Base-by-base conservation (phyloP, 83 land plant genomes). In the Picea engelmannii region DNA sequence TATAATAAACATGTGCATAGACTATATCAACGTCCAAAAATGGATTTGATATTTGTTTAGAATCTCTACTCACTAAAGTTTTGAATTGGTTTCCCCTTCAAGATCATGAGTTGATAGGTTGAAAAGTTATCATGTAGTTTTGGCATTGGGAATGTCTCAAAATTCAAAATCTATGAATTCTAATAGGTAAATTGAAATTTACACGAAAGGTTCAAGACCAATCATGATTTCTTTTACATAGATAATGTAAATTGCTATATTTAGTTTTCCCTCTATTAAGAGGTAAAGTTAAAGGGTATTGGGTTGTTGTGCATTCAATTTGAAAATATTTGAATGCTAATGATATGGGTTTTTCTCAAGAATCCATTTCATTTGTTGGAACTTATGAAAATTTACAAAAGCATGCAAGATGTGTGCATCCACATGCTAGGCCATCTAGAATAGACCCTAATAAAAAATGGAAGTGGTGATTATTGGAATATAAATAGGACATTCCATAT, bases 381-480 rank as follows among this genome's bases (percentile, higher is more conserved):
- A 81, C 85, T 6, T 93, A 93, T 81, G 21, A 82, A 15, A 87
- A 93, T 70, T 85, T 93, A 17, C 83, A 94, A 63, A 91, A 85
- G 84, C 95, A 93, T 82, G 95, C 95, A 27, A 89, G 89, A 81
- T 24, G 35, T 2, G 90, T 80, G 27, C 94, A 93, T 62, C 95
- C 95, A 5, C 63, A 62, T 64, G 90, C 82, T 10, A 82, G 94
- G 15, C 94, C 94, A 40, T 78, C 92, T 4, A 90, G 85, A 58
- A 85, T 84, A 13, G 92, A 93, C 59, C 92, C 92, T 12, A 87
- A 84, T 62, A 0, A 92, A 49, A 83, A 91, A 82, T 83, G 86
- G 13, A 86, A 31, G 35, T 31, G 35, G 35, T 31, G 35, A 31
- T 31, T 31, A 31, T 31, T 31, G 35, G 35, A 31, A 31, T 31